Percentiles rank a stretch among this genome's conserved stretches.
Evolutionary conservation across 257 asterid genomes (phyloP).

Genomic region (Euphrasia confusa): DNA sequence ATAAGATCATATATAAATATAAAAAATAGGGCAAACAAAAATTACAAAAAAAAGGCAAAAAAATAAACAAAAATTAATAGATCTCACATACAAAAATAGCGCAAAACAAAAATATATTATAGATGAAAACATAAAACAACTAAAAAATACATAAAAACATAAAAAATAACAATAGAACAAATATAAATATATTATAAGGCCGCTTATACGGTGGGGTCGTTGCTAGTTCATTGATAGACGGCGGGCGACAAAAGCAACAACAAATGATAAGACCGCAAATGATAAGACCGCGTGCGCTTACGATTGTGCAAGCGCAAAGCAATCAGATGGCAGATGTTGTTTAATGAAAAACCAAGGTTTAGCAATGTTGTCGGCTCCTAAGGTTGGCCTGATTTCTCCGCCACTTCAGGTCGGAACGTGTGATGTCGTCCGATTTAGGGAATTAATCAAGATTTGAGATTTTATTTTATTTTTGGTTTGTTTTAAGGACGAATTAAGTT

Average conservation of each 20-base stretch:
- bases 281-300: not conserved
- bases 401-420: not conserved
- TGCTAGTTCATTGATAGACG: slow-evolving; percentile 27
- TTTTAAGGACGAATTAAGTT: too few species aligned
- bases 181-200: slow-evolving; percentile 7
- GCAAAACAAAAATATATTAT: too few species aligned
- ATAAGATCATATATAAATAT: too few species aligned
- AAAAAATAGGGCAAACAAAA: too few species aligned
- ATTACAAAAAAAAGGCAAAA: too few species aligned
- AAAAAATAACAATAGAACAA: too few species aligned
- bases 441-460: too few species aligned
- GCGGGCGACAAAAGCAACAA: slow-evolving; percentile 14
- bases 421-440: not conserved
- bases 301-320: not conserved
- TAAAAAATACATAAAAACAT: too few species aligned
- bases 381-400: not conserved
- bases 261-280: not conserved
- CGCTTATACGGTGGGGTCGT: slow-evolving; percentile 36
- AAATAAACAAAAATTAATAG: too few species aligned
- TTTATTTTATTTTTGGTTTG: too few species aligned
- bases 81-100: too few species aligned
- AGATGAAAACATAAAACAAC: too few species aligned
- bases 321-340: not conserved
- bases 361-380: not conserved
- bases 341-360: not conserved